Conservation (phyloP, 176 grass and related monocot genomes). For the Neostapfia colusana region DNA sequence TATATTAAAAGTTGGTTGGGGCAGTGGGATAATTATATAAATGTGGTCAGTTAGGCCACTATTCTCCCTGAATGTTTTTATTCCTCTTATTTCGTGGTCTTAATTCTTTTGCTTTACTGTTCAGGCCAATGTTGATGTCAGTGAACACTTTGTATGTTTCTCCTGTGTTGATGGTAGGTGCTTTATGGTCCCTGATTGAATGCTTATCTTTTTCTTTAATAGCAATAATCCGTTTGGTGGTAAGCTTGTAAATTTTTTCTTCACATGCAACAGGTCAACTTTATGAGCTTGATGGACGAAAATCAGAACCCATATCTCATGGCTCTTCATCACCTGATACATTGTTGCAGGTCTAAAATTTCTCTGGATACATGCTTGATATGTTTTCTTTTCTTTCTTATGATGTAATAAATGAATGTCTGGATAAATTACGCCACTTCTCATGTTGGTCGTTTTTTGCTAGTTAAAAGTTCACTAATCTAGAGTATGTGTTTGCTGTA, state of each 20-base stretch:
- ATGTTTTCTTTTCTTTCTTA: not conserved
- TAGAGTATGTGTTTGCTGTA: not conserved
- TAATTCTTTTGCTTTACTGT: constrained; percentile 23
- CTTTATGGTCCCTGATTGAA: not conserved
- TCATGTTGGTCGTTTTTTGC: not conserved
- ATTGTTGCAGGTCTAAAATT: constrained; percentile 71
- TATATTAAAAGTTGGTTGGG: not conserved
- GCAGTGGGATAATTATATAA: constrained; percentile 3
- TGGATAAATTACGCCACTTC: not conserved
- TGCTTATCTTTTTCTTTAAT: not conserved
- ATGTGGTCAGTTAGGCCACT: not conserved
- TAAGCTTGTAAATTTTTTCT: not conserved
- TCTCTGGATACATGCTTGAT: not conserved
- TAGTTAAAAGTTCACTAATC: not conserved
- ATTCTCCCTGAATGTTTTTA: not conserved
- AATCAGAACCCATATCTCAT: constrained; percentile 65
- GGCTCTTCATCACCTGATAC: constrained; percentile 77
- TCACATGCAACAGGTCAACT: constrained; percentile 64
- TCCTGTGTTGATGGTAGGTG: constrained; percentile 92
- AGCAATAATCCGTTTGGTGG: not conserved
- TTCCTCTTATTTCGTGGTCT: not conserved
- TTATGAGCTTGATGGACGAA: constrained; percentile 92
- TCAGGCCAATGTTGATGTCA: constrained; percentile 74
- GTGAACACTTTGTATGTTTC: constrained; percentile 95
- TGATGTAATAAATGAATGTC: not conserved